Percentiles rank a stretch among this genome's conserved stretches.
Evolutionary conservation across 345 rosid species (phyloP).

Genomic region (Gossypium mustelinum): DNA sequence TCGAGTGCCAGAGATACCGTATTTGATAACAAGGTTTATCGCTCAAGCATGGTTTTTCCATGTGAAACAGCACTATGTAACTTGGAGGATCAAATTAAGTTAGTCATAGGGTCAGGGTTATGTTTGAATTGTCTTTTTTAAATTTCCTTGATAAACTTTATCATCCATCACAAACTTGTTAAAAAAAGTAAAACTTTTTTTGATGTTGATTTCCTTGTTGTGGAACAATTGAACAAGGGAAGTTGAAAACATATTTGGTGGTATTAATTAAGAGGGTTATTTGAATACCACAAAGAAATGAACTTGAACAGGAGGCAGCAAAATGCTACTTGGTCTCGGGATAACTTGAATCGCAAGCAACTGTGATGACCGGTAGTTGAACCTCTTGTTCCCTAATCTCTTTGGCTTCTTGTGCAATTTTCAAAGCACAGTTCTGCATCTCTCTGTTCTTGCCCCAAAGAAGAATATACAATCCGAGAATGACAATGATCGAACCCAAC

Average conservation of each 20-base stretch:
- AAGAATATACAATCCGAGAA: constrained; percentile 60
- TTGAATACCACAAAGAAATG: not conserved
- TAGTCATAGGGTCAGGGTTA: not conserved
- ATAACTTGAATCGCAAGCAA: constrained; percentile 22
- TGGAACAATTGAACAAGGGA: not conserved
- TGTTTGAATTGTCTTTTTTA: not conserved
- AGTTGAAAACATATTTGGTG: not conserved
- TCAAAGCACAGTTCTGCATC: constrained; percentile 33
- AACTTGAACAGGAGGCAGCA: not conserved
- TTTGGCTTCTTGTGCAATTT: constrained; percentile 33
- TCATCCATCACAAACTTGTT: not conserved
- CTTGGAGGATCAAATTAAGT: too few species aligned
- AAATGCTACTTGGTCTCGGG: constrained; percentile 7
- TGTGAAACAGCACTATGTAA: not conserved
- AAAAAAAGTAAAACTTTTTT: not conserved
- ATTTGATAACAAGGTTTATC: not conserved
- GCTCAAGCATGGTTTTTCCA: not conserved
- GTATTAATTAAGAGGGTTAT: not conserved
- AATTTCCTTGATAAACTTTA: not conserved
- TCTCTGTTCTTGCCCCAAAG: constrained; percentile 68
- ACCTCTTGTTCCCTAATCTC: constrained; percentile 31
- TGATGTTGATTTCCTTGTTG: not conserved
- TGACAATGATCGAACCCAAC: constrained; percentile 52
- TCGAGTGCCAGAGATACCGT: not conserved
- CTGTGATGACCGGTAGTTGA: constrained; percentile 27